A percentile compares a stretch with the other conserved stretches of the same genome.
Evolutionary conservation across 2,329 filamentous ascomycete genomes (phyloP).

Genomic region (Claviceps capensis): DNA sequence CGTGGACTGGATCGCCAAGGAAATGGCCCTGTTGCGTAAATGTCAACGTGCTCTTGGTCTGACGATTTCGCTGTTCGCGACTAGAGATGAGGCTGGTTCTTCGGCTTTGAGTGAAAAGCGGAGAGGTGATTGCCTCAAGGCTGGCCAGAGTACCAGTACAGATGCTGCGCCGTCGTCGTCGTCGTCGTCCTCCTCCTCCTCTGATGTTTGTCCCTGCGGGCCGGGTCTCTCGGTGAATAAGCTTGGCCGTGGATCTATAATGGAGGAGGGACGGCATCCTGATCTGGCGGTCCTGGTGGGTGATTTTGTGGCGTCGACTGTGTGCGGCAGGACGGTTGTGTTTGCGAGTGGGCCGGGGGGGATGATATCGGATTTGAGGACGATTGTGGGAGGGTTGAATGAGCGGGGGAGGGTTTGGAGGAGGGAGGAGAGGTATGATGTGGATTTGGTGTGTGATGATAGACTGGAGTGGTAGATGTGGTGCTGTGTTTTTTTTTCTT

Average conservation of each 20-base stretch:
- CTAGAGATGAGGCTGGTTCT: constrained; percentile 27
- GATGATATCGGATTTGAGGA: constrained; percentile 45
- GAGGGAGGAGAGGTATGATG: constrained; percentile 41
- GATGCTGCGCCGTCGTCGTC: constrained; percentile 7
- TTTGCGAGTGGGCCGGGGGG: constrained; percentile 46
- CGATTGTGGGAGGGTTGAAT: constrained; percentile 39
- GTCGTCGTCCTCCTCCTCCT: constrained; percentile 12
- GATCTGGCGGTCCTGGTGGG: constrained; percentile 32
- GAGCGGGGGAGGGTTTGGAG: constrained; percentile 40
- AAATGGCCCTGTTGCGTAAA: constrained; percentile 36
- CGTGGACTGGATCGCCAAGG: constrained; percentile 42
- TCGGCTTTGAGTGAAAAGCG: constrained; percentile 7
- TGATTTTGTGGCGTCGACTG: constrained; percentile 33
- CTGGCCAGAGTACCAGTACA: constrained; percentile 8
- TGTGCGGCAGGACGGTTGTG: constrained; percentile 37
- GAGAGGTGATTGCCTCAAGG: constrained; percentile 3
- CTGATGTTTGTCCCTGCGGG: constrained; percentile 14
- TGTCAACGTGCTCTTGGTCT: constrained; percentile 26
- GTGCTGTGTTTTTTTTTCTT: neutral
- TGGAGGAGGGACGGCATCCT: constrained; percentile 25
- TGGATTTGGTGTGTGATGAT: constrained; percentile 46
- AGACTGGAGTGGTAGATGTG: constrained; percentile 34
- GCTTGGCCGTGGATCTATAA: constrained; percentile 15
- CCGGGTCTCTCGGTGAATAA: constrained; percentile 15
- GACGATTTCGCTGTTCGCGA: constrained; percentile 44